phyloP scores from a whole-genome alignment of 108 stramenopile species.

The Aurantiochytrium sp. region DNA sequence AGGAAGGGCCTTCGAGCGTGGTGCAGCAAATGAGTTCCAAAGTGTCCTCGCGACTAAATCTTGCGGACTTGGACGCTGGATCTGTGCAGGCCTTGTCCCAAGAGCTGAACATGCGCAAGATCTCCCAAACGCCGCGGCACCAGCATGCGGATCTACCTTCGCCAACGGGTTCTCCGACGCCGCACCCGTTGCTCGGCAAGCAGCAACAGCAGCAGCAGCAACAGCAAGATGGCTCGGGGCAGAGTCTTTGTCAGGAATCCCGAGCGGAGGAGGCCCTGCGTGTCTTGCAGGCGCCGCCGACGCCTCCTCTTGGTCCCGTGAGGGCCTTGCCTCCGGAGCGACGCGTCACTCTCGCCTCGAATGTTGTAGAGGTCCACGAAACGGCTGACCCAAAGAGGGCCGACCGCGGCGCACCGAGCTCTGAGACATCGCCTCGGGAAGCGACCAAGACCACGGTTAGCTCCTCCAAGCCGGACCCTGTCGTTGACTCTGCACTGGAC shows the following conservation, averaged over 20 bases:
- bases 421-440: neutral
- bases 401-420: neutral
- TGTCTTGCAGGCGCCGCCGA: neutral
- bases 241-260: neutral
- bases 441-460: too few relatives aligned
- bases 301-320: neutral
- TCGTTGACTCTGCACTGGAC: neutral
- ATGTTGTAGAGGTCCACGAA: too few relatives aligned
- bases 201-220: too few relatives aligned
- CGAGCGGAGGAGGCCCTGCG: neutral
- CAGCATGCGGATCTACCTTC: too few relatives aligned
- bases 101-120: neutral
- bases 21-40: neutral
- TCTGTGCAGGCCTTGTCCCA: neutral
- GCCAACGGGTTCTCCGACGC: too few relatives aligned
- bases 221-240: neutral
- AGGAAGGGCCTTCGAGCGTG: neutral
- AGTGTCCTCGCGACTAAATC: neutral
- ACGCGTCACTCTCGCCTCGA: too few relatives aligned
- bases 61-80: neutral
- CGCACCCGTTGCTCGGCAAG: too few relatives aligned
- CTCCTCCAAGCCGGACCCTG: neutral
- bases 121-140: neutral
- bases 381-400: neutral
- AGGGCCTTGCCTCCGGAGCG: neutral